These are phyloP conservation scores for Polygonum aviculare DNA, from an alignment of 148 eudicot genomes.

Conservation along the genomic window DNA sequence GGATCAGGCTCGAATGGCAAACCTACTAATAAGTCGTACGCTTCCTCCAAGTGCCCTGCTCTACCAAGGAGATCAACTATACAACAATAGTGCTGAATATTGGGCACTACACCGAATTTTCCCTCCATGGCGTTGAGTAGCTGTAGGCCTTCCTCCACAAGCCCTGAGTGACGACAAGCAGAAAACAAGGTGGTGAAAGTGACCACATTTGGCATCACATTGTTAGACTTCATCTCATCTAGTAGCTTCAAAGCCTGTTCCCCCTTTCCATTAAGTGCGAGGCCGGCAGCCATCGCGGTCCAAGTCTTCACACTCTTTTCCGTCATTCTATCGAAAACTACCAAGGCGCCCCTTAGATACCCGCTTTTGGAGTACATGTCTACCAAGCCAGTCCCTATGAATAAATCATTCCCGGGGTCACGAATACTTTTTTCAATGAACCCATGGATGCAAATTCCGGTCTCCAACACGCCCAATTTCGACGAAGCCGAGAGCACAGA, in stretches of 20 bases:
- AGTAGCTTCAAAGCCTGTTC: conserved; percentile 45
- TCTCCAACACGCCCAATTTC: conserved; percentile 47
- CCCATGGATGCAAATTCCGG: conserved; percentile 43
- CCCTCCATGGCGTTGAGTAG: conserved; percentile 34
- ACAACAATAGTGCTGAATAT: conserved; percentile 57
- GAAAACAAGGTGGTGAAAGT: conserved; percentile 43
- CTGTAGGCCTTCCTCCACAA: conserved; percentile 33
- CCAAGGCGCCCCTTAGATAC: conserved; percentile 34
- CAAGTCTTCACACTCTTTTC: conserved; percentile 50
- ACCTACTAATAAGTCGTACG: conserved; percentile 30
- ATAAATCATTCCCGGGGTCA: conserved; percentile 33
- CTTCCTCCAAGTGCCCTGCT: conserved; percentile 39
- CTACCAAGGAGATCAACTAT: conserved; percentile 71
- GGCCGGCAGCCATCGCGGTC: conserved; percentile 68
- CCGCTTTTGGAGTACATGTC: conserved; percentile 67
- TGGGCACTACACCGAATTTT: conserved; percentile 29
- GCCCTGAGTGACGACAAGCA: conserved; percentile 58
- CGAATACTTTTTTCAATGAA: conserved; percentile 35
- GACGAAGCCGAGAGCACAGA: conserved; percentile 39
- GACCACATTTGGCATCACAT: conserved; percentile 39
- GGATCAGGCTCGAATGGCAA: conserved; percentile 47
- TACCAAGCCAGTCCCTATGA: conserved; percentile 50
- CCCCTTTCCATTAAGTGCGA: conserved; percentile 44
- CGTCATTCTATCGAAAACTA: conserved; percentile 42
- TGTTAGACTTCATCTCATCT: conserved; percentile 40